Conservation (phyloP, 345 rosid species). For the Eucalyptus camaldulensis region DNA sequence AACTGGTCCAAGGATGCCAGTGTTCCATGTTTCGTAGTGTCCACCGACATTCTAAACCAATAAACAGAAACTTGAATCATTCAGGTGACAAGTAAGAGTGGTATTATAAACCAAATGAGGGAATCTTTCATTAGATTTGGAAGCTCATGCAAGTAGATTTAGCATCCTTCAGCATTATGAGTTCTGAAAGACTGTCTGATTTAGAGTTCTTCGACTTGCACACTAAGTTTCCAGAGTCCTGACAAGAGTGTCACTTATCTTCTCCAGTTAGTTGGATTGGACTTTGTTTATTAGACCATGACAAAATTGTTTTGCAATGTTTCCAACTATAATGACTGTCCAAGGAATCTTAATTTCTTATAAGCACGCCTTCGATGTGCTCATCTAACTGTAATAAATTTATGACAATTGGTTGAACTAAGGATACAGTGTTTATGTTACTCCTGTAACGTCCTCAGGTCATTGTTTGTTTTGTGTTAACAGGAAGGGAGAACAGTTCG, state of each 20-base stretch:
- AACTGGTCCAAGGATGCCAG: conserved; percentile 94
- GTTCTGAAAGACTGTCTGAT: neutral
- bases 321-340: neutral
- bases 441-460: neutral
- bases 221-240: neutral
- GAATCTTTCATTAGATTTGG: neutral
- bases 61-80: neutral
- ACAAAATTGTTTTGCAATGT: neutral
- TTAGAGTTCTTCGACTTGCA: neutral
- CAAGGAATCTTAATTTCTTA: neutral
- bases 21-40: conserved; percentile 89
- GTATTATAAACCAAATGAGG: neutral
- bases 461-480: neutral
- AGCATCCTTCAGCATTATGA: neutral
- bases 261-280: neutral
- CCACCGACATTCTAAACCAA: conserved; percentile 76
- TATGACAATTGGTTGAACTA: neutral
- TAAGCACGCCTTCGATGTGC: neutral
- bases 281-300: neutral
- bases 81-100: neutral
- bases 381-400: neutral
- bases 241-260: neutral
- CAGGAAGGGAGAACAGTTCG: neutral
- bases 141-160: neutral
- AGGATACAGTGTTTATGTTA: neutral